Conservation (phyloP, 2,329 filamentous ascomycete genomes). For the Sporothrix variecibatus region DNA sequence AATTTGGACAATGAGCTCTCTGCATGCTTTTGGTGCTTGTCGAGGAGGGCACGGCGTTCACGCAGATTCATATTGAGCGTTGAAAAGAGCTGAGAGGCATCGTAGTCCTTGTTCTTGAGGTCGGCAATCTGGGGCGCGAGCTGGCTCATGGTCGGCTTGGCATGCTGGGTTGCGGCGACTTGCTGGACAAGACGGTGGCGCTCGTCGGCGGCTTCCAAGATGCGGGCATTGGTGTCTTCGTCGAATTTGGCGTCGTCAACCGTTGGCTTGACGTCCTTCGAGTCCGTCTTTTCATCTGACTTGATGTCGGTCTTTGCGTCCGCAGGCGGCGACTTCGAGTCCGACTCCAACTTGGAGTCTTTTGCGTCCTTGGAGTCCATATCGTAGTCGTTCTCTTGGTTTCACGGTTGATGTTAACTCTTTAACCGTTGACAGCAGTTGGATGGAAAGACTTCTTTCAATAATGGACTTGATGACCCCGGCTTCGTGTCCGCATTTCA, state of each 20-base stretch:
- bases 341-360: neutral
- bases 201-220: slow-evolving; percentile 7
- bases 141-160: slow-evolving; percentile 1
- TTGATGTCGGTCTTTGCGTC: neutral
- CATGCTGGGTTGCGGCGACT: slow-evolving; percentile 19
- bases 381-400: neutral
- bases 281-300: neutral
- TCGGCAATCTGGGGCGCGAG: slow-evolving; percentile 1
- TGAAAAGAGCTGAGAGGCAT: slow-evolving; percentile 3
- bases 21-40: slow-evolving; percentile 10
- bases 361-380: neutral
- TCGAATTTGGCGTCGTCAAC: neutral
- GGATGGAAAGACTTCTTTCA: neutral
- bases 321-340: neutral
- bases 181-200: neutral
- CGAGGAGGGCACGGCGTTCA: neutral
- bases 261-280: neutral
- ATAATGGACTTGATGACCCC: neutral
- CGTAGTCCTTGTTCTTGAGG: slow-evolving; percentile 14
- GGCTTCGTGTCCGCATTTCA: neutral
- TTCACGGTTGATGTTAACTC: too few relatives aligned
- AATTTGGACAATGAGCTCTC: neutral
- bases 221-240: neutral
- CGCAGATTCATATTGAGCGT: neutral
- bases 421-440: neutral